Conservation (phyloP, 345 rosid genomes). For the Erysimum cheiranthoides region DNA sequence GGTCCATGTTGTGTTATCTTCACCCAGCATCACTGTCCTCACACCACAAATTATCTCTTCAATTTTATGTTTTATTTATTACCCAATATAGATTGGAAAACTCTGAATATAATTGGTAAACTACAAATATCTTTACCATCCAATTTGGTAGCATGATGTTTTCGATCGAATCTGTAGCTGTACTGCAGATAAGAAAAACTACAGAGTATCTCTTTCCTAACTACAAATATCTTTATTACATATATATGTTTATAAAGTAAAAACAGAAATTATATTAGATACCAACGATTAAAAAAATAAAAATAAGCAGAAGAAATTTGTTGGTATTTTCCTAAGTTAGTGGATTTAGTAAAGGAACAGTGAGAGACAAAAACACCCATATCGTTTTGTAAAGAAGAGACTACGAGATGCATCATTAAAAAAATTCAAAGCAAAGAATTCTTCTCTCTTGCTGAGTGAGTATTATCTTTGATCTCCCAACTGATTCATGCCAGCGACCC, state of each 20-base stretch:
- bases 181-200: neutral
- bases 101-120: neutral
- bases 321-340: neutral
- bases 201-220: neutral
- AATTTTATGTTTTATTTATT: neutral
- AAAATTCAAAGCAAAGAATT: neutral
- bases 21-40: neutral
- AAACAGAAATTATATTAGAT: neutral
- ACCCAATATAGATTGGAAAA: constrained; percentile 2
- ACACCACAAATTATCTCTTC: constrained; percentile 9
- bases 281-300: neutral
- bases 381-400: neutral
- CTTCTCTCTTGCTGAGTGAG: no score
- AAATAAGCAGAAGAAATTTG: neutral
- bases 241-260: neutral
- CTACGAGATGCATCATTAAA: neutral
- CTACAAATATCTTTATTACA: neutral
- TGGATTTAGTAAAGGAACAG: neutral
- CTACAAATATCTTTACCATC: constrained; percentile 10
- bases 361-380: neutral
- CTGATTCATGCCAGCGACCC: no score
- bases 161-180: constrained; percentile 13
- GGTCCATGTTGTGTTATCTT: constrained; percentile 11
- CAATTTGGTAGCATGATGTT: constrained; percentile 15
- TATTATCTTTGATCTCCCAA: no score